Conservation (phyloP, 306 rosid species). For the Erythrophleum fordii region DNA sequence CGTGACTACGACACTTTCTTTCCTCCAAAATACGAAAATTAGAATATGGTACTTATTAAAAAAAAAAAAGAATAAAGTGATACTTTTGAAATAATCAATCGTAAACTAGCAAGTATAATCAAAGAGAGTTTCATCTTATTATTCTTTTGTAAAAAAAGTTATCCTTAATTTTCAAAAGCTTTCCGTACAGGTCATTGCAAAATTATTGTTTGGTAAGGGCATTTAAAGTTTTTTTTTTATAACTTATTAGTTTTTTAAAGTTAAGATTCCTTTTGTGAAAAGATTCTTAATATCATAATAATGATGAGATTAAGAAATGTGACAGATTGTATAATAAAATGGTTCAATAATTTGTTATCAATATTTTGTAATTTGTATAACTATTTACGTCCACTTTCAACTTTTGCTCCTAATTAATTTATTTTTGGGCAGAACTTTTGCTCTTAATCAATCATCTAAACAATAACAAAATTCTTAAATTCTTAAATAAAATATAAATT, state of each 20-base stretch:
- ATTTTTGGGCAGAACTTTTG: no score
- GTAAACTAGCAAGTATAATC: background rate
- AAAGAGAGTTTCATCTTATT: background rate
- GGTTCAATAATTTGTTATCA: background rate
- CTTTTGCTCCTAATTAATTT: background rate
- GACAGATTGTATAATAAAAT: background rate
- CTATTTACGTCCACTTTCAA: background rate
- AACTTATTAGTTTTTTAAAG: background rate
- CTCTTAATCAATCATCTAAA: no score
- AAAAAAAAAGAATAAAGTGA: background rate
- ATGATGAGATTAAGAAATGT: background rate
- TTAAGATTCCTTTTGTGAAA: background rate
- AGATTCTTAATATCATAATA: background rate
- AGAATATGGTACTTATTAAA: no score
- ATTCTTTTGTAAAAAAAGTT: background rate
- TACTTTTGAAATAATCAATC: background rate
- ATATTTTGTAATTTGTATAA: background rate
- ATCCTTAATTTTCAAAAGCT: background rate
- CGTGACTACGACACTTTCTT: background rate
- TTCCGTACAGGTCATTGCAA: background rate
- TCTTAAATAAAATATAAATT: no score
- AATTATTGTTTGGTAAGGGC: background rate
- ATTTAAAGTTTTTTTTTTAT: background rate
- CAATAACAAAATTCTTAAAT: no score
- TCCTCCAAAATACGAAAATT: no score